Evolutionary conservation across 441 rosid species (phyloP).

Genomic region (Brassica balearica): DNA sequence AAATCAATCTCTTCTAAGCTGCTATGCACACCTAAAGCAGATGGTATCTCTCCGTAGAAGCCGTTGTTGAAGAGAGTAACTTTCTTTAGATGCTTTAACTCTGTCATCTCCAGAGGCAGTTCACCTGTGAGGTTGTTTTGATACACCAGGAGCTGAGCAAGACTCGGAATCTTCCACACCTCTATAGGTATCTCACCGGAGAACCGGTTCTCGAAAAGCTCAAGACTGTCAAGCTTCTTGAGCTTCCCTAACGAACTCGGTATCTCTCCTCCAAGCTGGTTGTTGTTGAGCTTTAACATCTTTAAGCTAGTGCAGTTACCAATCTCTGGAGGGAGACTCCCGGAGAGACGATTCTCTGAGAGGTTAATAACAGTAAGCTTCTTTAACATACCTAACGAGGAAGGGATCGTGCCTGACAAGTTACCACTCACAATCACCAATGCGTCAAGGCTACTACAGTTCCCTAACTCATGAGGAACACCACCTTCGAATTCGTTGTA

Average conservation of each 20-base stretch:
- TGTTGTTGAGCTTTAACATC: constrained; percentile 49
- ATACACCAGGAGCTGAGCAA: constrained; percentile 54
- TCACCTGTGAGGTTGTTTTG: constrained; percentile 64
- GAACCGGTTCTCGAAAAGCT: constrained; percentile 59
- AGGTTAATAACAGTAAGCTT: constrained; percentile 59
- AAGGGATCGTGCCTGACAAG: constrained; percentile 67
- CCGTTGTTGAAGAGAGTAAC: constrained; percentile 58
- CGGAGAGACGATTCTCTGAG: constrained; percentile 69
- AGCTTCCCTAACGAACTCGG: constrained; percentile 65
- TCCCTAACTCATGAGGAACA: constrained; percentile 68
- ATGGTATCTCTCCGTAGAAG: constrained; percentile 65
- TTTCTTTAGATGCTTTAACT: constrained; percentile 57
- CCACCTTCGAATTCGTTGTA: constrained; percentile 62
- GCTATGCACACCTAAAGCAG: constrained; percentile 64
- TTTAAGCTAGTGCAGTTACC: constrained; percentile 72
- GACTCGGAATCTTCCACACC: constrained; percentile 66
- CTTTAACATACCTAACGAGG: constrained; percentile 65
- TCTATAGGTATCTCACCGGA: constrained; percentile 67
- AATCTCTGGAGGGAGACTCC: constrained; percentile 70
- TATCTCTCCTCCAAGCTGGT: constrained; percentile 74
- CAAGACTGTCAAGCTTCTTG: constrained; percentile 53
- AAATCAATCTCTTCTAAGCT: constrained; percentile 59
- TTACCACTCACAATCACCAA: constrained; percentile 52
- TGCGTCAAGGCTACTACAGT: constrained; percentile 57
- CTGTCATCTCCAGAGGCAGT: constrained; percentile 61